Evolutionary conservation across 805 yeast genomes (phyloP).

Genomic region (Candida qinlingensis): DNA sequence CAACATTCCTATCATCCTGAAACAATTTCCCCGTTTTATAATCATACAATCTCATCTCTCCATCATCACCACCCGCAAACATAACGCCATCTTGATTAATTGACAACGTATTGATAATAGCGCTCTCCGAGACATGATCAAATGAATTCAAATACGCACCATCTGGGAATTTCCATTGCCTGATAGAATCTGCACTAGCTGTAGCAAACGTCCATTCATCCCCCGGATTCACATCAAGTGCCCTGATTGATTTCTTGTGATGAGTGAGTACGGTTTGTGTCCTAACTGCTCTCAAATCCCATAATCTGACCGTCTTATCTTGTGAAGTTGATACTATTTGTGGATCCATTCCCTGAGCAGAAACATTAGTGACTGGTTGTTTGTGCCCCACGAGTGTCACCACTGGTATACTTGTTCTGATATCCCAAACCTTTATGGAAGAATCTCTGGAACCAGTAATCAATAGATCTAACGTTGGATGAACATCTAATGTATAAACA

Average conservation of each 20-base stretch:
- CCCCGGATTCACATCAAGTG: slow-evolving; percentile 59
- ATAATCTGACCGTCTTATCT: slow-evolving; percentile 81
- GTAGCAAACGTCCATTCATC: slow-evolving; percentile 76
- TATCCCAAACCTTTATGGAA: slow-evolving; percentile 89
- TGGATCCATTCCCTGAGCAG: slow-evolving; percentile 69
- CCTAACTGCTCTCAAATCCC: slow-evolving; percentile 84
- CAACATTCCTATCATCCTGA: slow-evolving; percentile 48
- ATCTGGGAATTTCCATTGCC: slow-evolving; percentile 78
- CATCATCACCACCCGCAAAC: slow-evolving; percentile 83
- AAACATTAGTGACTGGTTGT: slow-evolving; percentile 65
- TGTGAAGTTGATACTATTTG: slow-evolving; percentile 79
- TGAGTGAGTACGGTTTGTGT: slow-evolving; percentile 71
- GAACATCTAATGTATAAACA: slow-evolving; percentile 75
- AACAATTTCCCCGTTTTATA: slow-evolving; percentile 63
- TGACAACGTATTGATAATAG: slow-evolving; percentile 63
- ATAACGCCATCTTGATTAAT: slow-evolving; percentile 57
- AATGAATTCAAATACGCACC: slow-evolving; percentile 45
- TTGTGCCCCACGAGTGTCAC: slow-evolving; percentile 81
- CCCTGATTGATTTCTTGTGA: slow-evolving; percentile 77
- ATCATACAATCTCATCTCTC: slow-evolving; percentile 71
- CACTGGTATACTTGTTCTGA: slow-evolving; percentile 69
- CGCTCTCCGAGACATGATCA: slow-evolving; percentile 48
- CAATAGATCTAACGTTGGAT: slow-evolving; percentile 79
- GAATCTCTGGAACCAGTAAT: slow-evolving; percentile 89
- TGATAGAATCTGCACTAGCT: slow-evolving; percentile 74